Evolutionary conservation across 2,329 filamentous ascomycete species (phyloP).

Genomic region (Pseudogymnoascus sp.): DNA sequence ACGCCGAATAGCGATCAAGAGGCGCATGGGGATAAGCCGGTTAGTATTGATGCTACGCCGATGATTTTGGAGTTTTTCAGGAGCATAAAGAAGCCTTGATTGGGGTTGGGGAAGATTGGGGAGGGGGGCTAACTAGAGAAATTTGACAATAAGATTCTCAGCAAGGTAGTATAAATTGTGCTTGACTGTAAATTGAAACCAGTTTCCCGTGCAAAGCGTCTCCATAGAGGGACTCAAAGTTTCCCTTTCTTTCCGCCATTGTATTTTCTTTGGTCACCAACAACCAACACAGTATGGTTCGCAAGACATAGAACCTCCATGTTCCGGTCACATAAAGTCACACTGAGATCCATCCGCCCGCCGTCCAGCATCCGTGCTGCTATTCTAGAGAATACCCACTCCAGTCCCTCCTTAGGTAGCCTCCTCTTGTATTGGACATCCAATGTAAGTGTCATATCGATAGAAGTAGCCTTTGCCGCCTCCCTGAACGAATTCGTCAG

Average conservation of each 20-base stretch:
- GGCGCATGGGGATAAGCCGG: slow-evolving; percentile 25
- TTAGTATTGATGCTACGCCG: slow-evolving; percentile 31
- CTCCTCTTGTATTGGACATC: not conserved
- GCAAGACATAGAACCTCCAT: not conserved
- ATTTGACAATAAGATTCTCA: too few species aligned
- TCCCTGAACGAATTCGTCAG: not conserved
- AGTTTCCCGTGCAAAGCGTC: not conserved
- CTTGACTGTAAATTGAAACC: too few species aligned
- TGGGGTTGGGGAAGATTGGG: not conserved
- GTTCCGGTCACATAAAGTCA: not conserved
- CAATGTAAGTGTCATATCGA: not conserved
- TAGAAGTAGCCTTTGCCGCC: not conserved
- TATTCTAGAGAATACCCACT: not conserved
- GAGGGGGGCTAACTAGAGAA: too few species aligned
- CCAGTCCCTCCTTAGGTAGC: not conserved
- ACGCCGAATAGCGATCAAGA: slow-evolving; percentile 30
- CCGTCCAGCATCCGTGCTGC: not conserved
- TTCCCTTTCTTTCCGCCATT: not conserved
- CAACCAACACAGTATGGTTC: not conserved
- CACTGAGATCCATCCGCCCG: not conserved
- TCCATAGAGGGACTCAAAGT: not conserved
- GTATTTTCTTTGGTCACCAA: not conserved
- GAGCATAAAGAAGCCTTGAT: slow-evolving; percentile 1
- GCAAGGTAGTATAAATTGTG: too few species aligned
- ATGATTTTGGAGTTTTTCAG: slow-evolving; percentile 36